A percentile compares a stretch with the other conserved stretches of the same genome.
These are phyloP conservation scores for Pleoardoris graminearum DNA, from an alignment of 2,329 filamentous ascomycete genomes.

Conservation along the genomic window DNA sequence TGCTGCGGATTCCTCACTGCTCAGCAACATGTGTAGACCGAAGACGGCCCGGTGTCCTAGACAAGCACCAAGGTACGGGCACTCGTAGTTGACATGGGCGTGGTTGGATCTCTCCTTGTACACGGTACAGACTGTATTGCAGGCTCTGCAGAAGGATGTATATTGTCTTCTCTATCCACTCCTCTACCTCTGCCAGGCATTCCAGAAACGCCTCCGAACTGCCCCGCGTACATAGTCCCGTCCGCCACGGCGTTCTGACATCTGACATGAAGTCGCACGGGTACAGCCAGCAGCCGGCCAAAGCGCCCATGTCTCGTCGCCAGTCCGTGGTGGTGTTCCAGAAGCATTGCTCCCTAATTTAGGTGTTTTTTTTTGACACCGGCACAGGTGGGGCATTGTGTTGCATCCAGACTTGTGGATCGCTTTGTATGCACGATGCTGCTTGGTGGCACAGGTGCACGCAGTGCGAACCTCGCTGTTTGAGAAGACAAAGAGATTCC, in stretches of 20 bases:
- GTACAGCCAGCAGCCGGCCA: background rate
- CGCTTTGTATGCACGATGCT: slow-evolving; percentile 3
- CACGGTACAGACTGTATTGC: too few relatives aligned
- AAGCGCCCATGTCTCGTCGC: slow-evolving; percentile 6
- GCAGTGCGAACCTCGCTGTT: background rate
- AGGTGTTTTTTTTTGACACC: slow-evolving; percentile 3
- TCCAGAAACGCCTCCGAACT: background rate
- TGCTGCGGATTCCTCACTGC: slow-evolving; percentile 1
- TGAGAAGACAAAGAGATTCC: background rate
- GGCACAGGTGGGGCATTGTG: slow-evolving; percentile 5
- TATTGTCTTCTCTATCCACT: too few relatives aligned
- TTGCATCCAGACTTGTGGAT: slow-evolving; percentile 1
- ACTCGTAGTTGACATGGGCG: background rate
- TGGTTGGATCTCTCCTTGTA: too few relatives aligned
- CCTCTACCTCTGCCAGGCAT: background rate
- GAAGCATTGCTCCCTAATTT: slow-evolving; percentile 9
- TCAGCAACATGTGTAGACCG: background rate
- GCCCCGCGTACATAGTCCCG: background rate
- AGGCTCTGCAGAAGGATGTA: too few relatives aligned
- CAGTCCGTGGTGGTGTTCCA: slow-evolving; percentile 5
- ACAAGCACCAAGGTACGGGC: too few relatives aligned
- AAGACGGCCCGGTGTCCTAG: background rate
- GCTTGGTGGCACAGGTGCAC: background rate
- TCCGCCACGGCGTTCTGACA: slow-evolving; percentile 5
- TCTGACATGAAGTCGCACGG: slow-evolving; percentile 5